These are phyloP conservation scores for Phytopythium kandeliae DNA, from an alignment of 352 stramenopile species.

Conservation along the genomic window DNA sequence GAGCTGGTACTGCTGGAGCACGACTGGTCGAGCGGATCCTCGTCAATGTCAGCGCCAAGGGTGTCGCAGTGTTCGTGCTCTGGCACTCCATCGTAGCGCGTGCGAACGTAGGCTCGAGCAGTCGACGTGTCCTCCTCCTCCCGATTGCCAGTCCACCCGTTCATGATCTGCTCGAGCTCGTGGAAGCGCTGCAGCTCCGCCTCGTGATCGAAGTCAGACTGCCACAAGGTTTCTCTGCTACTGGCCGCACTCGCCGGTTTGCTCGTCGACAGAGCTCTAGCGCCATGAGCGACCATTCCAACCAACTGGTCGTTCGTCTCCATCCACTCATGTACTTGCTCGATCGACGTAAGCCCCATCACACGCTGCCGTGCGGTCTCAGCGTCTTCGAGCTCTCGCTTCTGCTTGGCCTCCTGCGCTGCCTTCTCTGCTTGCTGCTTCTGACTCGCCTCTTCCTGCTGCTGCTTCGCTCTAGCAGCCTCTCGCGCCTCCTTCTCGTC, in stretches of 20 bases:
- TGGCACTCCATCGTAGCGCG: background rate
- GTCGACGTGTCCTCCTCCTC: background rate
- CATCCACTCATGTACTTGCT: conserved; percentile 37
- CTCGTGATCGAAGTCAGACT: conserved; percentile 4
- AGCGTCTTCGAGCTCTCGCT: conserved; percentile 26
- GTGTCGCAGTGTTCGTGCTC: background rate
- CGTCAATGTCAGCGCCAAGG: background rate
- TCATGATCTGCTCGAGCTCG: conserved; percentile 2
- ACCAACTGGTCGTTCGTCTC: conserved; percentile 18
- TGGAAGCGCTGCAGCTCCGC: conserved; percentile 2
- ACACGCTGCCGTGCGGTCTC: conserved; percentile 31
- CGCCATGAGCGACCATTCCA: background rate
- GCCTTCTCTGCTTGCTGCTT: conserved; percentile 14
- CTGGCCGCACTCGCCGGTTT: too few species aligned
- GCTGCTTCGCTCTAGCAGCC: conserved; percentile 11
- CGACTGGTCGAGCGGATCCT: background rate
- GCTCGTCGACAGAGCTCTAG: too few species aligned
- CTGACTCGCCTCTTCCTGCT: background rate
- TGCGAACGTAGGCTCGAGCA: background rate
- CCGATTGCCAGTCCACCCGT: background rate
- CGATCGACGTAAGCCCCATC: conserved; percentile 42
- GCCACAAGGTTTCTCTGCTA: background rate
- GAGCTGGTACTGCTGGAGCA: background rate
- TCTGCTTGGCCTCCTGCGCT: conserved; percentile 15
- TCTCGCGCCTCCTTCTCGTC: conserved; percentile 44